phyloP scores from a whole-genome alignment of 2,329 filamentous ascomycete genomes.

The Lachnellula suecica region DNA sequence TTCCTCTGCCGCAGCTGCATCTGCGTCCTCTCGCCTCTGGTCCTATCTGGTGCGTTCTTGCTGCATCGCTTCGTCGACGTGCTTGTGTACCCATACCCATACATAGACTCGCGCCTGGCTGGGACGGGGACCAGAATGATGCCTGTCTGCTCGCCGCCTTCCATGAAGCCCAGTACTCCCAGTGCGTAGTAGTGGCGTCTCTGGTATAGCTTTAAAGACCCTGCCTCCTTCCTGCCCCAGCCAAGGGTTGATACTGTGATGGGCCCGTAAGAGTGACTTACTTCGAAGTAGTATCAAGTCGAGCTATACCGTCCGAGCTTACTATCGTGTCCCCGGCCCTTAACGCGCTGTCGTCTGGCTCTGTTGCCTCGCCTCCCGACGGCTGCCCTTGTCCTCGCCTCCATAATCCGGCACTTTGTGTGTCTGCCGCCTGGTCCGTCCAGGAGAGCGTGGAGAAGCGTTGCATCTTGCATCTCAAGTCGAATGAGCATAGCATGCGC shows the following conservation, averaged over 20 bases:
- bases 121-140: conserved; percentile 8
- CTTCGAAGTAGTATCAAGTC: conserved; percentile 9
- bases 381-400: conserved; percentile 8
- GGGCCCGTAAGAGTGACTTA: conserved; percentile 12
- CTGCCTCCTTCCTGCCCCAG: background rate
- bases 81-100: background rate
- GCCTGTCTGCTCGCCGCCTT: conserved; percentile 3
- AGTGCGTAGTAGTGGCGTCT: conserved; percentile 9
- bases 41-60: background rate
- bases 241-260: background rate
- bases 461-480: background rate
- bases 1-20: too few species aligned
- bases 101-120: background rate
- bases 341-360: conserved; percentile 9
- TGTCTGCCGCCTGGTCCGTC: conserved; percentile 23
- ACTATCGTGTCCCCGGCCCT: conserved; percentile 11
- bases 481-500: conserved; percentile 2
- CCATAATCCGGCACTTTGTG: conserved; percentile 18
- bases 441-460: background rate
- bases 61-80: background rate
- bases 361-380: conserved; percentile 13
- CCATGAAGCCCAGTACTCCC: conserved; percentile 5
- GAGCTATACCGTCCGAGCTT: conserved; percentile 21
- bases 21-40: conserved; percentile 1
- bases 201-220: conserved; percentile 13